Evolutionary conservation across 2,329 filamentous ascomycete genomes (phyloP).

Genomic region (Neocucurbitaria cava): DNA sequence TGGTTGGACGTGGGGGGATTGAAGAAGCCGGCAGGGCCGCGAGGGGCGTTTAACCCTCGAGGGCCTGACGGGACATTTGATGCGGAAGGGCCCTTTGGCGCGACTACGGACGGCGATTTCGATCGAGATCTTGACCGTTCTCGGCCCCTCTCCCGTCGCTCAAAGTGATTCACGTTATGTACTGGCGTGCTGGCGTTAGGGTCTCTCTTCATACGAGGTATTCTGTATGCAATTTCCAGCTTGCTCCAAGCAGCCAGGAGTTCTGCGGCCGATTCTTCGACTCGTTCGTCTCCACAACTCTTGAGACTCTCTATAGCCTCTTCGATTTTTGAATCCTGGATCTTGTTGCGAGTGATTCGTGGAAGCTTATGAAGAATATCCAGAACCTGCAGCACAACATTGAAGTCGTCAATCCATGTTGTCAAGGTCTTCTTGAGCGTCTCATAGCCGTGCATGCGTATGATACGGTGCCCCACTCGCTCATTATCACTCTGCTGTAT

Average conservation of each 20-base stretch:
- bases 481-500: slow-evolving; percentile 89
- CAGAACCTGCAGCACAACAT: slow-evolving; percentile 87
- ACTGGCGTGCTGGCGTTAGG: slow-evolving; percentile 60
- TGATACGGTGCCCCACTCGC: slow-evolving; percentile 83
- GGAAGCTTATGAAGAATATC: slow-evolving; percentile 89
- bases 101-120: slow-evolving; percentile 51
- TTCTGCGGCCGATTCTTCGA: slow-evolving; percentile 72
- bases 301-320: slow-evolving; percentile 74
- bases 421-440: slow-evolving; percentile 88
- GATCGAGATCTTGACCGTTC: slow-evolving; percentile 59
- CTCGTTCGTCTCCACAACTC: slow-evolving; percentile 73
- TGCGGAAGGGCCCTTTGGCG: slow-evolving; percentile 52
- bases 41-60: slow-evolving; percentile 62
- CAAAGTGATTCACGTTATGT: slow-evolving; percentile 63
- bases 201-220: slow-evolving; percentile 87
- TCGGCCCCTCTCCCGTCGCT: slow-evolving; percentile 61
- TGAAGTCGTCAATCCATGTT: slow-evolving; percentile 86
- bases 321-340: slow-evolving; percentile 95
- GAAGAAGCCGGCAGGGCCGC: slow-evolving; percentile 57
- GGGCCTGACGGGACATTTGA: slow-evolving; percentile 52
- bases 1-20: slow-evolving; percentile 59
- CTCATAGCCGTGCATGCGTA: slow-evolving; percentile 96
- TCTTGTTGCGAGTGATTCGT: slow-evolving; percentile 93
- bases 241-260: slow-evolving; percentile 88
- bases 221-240: slow-evolving; percentile 88